Conservation (phyloP, 352 stramenopile species). For the Globisporangium emineosum region DNA sequence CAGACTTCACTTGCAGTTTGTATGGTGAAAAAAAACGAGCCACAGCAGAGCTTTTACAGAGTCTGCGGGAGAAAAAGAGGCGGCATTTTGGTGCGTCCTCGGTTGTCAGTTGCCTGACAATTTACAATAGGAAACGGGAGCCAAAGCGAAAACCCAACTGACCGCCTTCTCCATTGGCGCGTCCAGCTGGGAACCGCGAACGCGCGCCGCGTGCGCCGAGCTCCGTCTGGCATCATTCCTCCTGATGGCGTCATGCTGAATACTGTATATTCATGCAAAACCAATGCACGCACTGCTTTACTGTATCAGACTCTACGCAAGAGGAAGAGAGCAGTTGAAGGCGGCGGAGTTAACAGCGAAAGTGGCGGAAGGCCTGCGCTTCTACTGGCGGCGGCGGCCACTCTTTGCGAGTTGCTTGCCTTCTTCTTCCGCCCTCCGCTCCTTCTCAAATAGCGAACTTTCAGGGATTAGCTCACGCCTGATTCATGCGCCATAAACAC, state of each 20-base stretch:
- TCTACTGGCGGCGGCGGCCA: not conserved
- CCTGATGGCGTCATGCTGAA: not conserved
- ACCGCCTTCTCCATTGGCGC: not conserved
- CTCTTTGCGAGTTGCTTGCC: not conserved
- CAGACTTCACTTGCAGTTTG: not conserved
- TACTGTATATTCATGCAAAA: too few species aligned
- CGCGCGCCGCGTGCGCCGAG: not conserved
- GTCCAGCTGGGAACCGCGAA: conserved; percentile 7
- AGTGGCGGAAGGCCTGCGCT: not conserved
- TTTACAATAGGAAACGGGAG: not conserved
- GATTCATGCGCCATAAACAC: not conserved
- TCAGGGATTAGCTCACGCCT: not conserved
- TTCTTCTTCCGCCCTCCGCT: not conserved
- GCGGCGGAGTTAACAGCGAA: not conserved
- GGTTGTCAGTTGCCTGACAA: too few species aligned
- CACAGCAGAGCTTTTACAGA: not conserved
- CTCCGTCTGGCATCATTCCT: conserved; percentile 2
- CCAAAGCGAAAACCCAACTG: too few species aligned
- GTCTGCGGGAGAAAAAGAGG: not conserved
- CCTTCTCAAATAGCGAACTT: not conserved
- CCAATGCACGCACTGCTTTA: not conserved
- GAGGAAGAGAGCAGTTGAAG: not conserved
- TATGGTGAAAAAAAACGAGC: not conserved
- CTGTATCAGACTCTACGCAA: not conserved
- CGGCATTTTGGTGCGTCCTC: not conserved